Evolutionary conservation across 2,329 filamentous ascomycete genomes (phyloP), one percentile per base, ranked within the genome.

Genomic region (Aspergillus fijiensis): DNA sequence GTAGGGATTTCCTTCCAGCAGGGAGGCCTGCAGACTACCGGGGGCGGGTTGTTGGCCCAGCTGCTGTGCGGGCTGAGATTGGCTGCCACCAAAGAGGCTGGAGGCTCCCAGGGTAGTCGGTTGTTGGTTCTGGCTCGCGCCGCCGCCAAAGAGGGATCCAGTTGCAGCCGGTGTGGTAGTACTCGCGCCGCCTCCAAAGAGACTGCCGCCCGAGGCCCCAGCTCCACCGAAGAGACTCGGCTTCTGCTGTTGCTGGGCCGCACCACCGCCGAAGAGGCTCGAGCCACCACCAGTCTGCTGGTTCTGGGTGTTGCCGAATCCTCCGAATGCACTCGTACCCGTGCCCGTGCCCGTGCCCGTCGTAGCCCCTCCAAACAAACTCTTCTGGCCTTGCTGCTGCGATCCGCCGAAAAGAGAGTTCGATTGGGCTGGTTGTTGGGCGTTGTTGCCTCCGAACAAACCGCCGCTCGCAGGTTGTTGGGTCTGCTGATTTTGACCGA

Each of bases 1-100:
- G 71, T 96, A 99, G 0, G 96, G 94, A 55, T 90, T 92, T n/a
- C 87, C 83, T 65, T 94, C 92, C 61, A 87, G 87, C 58, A 96
- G 85, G 62, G 91, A 95, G 5, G 92, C 88, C 35, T 89, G 92
- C 60, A 96, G 80, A 19, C 77, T 75, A 55, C 74, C 72, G 54
- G 76, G 70, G 9, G 70, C 72, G 49, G 77, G 76, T 55, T 80
- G 77, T 49, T 80, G 74, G 51, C 81, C 76, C 51, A 79, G 78
- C 56, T 74, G 75, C 64, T 81, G 79, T 52, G 83, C 83, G 63
- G 82, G 80, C 61, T 84, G 80, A 60, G 81, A 79, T 64, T 82
- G 81, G 6, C 79, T 79, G 52, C 72, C 74, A n/a, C 85, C 84
- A 64, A 87, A 86, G 25, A 87, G 64, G 67, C 82, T 73, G 56